These are phyloP conservation scores for Rosa rugosa DNA, from an alignment of 306 rosid species.

Conservation along the genomic window DNA sequence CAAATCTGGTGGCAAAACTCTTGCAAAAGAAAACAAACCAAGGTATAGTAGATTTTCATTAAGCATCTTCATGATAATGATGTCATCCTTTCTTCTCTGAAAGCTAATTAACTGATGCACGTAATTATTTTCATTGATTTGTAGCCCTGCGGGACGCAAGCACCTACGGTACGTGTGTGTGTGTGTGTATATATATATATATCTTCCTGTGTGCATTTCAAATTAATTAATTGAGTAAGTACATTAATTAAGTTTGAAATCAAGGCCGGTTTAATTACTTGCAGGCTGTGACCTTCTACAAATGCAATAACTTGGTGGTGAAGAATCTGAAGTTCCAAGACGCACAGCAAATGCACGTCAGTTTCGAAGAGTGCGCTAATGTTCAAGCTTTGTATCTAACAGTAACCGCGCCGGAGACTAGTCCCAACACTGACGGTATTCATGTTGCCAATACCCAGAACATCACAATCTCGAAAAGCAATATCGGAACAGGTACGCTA, in stretches of 20 bases:
- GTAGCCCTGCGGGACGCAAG: constrained; percentile 77
- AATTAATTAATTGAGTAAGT: not conserved
- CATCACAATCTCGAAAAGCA: constrained; percentile 49
- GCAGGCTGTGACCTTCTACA: constrained; percentile 65
- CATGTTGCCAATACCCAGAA: constrained; percentile 51
- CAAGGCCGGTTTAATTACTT: not conserved
- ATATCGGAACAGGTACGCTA: constrained; percentile 56
- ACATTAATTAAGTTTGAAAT: not conserved
- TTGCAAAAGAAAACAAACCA: constrained; percentile 52
- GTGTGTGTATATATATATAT: too few relatives aligned
- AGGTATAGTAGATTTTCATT: constrained; percentile 11
- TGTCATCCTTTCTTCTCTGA: not conserved
- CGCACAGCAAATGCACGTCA: constrained; percentile 59
- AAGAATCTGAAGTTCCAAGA: constrained; percentile 42
- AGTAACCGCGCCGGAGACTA: constrained; percentile 51
- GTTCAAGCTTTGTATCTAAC: constrained; percentile 44
- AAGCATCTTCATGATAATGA: not conserved
- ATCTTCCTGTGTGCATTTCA: not conserved
- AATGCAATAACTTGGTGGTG: constrained; percentile 44
- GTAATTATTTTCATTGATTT: constrained; percentile 19
- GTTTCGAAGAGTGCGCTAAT: constrained; percentile 39
- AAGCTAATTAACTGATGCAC: not conserved
- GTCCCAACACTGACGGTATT: constrained; percentile 87
- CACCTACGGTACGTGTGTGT: constrained; percentile 65
- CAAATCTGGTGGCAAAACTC: constrained; percentile 79